phyloP scores from a whole-genome alignment of 129 eudicot species.

The Tagetes erecta region DNA sequence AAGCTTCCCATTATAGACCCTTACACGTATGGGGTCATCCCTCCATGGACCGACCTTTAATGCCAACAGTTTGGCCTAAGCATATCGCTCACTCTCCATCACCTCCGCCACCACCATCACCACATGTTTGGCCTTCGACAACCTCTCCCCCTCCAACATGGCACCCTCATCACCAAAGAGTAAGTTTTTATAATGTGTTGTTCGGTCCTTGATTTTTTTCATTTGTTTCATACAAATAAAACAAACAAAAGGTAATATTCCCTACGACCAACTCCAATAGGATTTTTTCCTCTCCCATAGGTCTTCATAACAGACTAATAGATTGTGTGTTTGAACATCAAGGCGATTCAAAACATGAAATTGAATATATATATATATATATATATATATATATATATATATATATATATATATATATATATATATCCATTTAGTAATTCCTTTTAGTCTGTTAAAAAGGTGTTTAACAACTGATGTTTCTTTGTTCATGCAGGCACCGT shows the following conservation, averaged over 20 bases:
- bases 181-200: slow-evolving; percentile 18
- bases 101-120: slow-evolving; percentile 40
- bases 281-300: no score
- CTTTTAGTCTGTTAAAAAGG: neutral
- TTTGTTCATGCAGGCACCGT: slow-evolving; percentile 45
- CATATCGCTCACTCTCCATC: slow-evolving; percentile 50
- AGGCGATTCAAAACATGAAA: no score
- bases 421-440: neutral
- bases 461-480: neutral
- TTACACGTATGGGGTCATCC: slow-evolving; percentile 99
- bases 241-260: no score
- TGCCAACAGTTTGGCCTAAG: slow-evolving; percentile 70
- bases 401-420: no score
- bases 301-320: no score
- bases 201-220: no score
- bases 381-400: no score
- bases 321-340: no score
- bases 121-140: slow-evolving; percentile 44
- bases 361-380: no score
- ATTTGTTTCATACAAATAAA: no score
- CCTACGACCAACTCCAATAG: no score
- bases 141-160: slow-evolving; percentile 57
- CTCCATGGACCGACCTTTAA: slow-evolving; percentile 57
- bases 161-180: slow-evolving; percentile 68
- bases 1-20: slow-evolving; percentile 70